These are phyloP conservation scores for Endoconidiophora laricicola DNA, from an alignment of 2,329 filamentous ascomycete species.

Conservation along the genomic window DNA sequence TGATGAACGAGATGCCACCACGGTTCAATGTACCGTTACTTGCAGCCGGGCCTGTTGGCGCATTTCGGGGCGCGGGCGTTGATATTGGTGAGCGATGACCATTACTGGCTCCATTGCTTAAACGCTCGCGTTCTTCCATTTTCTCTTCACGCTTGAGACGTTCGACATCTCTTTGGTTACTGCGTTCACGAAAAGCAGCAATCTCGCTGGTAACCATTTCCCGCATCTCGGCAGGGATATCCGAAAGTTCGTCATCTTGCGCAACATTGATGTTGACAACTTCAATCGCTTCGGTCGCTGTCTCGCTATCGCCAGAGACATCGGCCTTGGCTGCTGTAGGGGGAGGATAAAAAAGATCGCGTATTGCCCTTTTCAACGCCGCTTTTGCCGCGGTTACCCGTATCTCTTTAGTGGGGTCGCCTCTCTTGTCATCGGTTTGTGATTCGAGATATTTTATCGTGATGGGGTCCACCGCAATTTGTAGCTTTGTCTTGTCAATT, in stretches of 20 bases:
- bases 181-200: constrained; percentile 80
- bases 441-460: constrained; percentile 76
- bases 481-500: constrained; percentile 53
- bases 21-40: constrained; percentile 40
- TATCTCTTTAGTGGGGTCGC: constrained; percentile 29
- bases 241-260: constrained; percentile 81
- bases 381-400: constrained; percentile 53
- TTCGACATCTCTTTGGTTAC: constrained; percentile 75
- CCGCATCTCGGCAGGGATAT: constrained; percentile 91
- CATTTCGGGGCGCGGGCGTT: constrained; percentile 38
- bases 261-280: constrained; percentile 79
- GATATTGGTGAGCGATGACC: constrained; percentile 2
- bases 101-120: constrained; percentile 38
- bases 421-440: constrained; percentile 25
- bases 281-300: constrained; percentile 46
- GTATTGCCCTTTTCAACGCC: constrained; percentile 50
- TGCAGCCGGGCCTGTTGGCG: constrained; percentile 54
- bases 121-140: constrained; percentile 70
- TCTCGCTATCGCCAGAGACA: not conserved
- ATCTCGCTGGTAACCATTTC: constrained; percentile 92
- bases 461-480: constrained; percentile 65
- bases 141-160: constrained; percentile 80
- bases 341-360: constrained; percentile 47
- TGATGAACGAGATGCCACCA: constrained; percentile 50
- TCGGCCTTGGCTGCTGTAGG: constrained; percentile 32